phyloP scores from a whole-genome alignment of 1,139 yeast genomes.

The Yueomyces sp. region DNA sequence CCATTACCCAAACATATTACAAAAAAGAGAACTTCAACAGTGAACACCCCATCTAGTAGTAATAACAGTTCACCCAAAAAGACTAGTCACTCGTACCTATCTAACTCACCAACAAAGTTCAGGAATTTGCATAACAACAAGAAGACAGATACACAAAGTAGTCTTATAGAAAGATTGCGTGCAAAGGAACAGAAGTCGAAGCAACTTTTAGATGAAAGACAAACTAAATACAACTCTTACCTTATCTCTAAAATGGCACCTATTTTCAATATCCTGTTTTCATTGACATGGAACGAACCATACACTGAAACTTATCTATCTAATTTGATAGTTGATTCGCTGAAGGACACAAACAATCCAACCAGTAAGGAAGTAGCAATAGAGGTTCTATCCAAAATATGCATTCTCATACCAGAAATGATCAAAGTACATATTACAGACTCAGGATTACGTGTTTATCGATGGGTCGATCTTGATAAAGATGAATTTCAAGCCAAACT shows the following conservation, averaged over 20 bases:
- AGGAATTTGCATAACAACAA: slow-evolving; percentile 2
- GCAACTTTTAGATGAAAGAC: slow-evolving; percentile 17
- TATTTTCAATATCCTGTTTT: slow-evolving; percentile 22
- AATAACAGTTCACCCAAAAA: not conserved
- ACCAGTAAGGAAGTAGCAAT: slow-evolving; percentile 23
- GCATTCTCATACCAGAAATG: slow-evolving; percentile 7
- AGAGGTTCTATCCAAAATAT: slow-evolving; percentile 18
- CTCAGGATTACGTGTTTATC: slow-evolving; percentile 19
- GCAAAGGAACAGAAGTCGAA: slow-evolving; percentile 19
- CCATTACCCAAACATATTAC: slow-evolving; percentile 10
- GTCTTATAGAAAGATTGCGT: slow-evolving; percentile 16
- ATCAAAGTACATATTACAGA: slow-evolving; percentile 14
- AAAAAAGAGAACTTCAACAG: slow-evolving; percentile 8
- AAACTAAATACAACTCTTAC: slow-evolving; percentile 28
- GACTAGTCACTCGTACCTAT: slow-evolving; percentile 5
- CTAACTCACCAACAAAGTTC: slow-evolving; percentile 11
- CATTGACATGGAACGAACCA: slow-evolving; percentile 22
- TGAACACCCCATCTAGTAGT: not conserved
- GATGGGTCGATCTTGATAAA: slow-evolving; percentile 10
- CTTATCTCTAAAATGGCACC: slow-evolving; percentile 32
- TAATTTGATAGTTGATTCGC: slow-evolving; percentile 22
- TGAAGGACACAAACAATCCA: slow-evolving; percentile 23
- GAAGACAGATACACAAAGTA: slow-evolving; percentile 11
- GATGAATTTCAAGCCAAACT: not conserved
- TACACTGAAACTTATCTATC: slow-evolving; percentile 22